A percentile compares a stretch with the other conserved stretches of the same genome.
Evolutionary conservation across 495 filamentous ascomycete genomes (phyloP).

Genomic region (Lasiosphaeriaceae sp.): DNA sequence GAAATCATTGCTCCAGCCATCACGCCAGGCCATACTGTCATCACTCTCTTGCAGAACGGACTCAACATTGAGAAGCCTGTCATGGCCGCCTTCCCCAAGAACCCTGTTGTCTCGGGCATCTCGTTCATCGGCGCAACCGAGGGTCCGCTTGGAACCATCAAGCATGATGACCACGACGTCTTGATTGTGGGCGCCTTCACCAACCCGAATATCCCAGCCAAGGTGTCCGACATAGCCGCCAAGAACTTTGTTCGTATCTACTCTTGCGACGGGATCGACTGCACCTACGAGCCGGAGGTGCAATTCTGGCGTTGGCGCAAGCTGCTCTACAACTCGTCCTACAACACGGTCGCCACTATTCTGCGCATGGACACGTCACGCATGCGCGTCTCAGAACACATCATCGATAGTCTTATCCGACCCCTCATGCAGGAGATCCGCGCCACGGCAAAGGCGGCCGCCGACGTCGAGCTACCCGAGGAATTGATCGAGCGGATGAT

Average conservation of each 20-base stretch:
- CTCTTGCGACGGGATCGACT: conserved; percentile 23
- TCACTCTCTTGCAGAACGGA: conserved; percentile 61
- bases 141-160: conserved; percentile 38
- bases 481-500: conserved; percentile 34
- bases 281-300: conserved; percentile 33
- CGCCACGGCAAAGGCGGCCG: conserved; percentile 12
- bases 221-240: conserved; percentile 22
- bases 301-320: conserved; percentile 45
- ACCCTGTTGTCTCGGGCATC: conserved; percentile 50
- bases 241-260: conserved; percentile 41
- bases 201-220: conserved; percentile 20
- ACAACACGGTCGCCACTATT: conserved; percentile 45
- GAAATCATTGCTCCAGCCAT: conserved; percentile 47
- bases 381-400: conserved; percentile 23
- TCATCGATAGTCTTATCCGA: conserved; percentile 19
- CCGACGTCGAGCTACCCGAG: conserved; percentile 31
- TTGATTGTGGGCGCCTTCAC: conserved; percentile 45
- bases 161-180: conserved; percentile 39
- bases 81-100: conserved; percentile 45
- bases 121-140: conserved; percentile 50
- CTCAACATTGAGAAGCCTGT: conserved; percentile 60
- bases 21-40: conserved; percentile 42
- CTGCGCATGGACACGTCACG: conserved; percentile 44
- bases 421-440: conserved; percentile 23
- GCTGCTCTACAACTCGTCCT: conserved; percentile 47